Evolutionary conservation across 129 eudicot genomes (phyloP), one percentile per base, ranked within the genome.

Genomic region (Heracleum sosnowskyi): DNA sequence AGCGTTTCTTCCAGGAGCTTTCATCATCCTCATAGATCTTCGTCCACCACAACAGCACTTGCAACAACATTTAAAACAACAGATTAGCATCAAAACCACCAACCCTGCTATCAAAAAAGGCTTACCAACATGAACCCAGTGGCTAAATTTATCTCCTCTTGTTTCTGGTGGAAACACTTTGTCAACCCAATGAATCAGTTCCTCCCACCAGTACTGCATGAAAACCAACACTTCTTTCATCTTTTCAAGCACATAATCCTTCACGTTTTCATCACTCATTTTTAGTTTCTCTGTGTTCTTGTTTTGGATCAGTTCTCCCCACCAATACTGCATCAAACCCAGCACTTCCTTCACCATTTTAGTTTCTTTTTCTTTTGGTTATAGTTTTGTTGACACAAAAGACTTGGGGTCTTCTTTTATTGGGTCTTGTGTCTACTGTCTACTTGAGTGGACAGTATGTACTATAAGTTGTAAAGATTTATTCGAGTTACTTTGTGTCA

Each of bases 111-210:
- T 78, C 31, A 86, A 78, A 45, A 81, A 91, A 2, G 93, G 93
- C 13, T 46, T 57, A 51, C 81, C 86, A 4, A 80, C 84, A 0
- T 69, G 53, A 71, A 82, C 0, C 86, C 87, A 86, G 75, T 81
- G 77, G 64, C 55, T 68, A 73, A 88, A 64, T 28, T 81, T 84
- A 8, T 83, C 89, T 64, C 60, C 83, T 53, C 92, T 83, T 20
- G 85, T 78, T 4, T 83, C 96, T 31, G 88, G 88, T 11, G 96
- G 96, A 69, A 88, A 84, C 24, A 86, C 79, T 20, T 80, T 47
- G 82, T 91, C 87, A 22, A 82, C 46, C 86, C 86, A 76, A 5
- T 57, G 81, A 17, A 76, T 2, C 16, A 78, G 47, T 5, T 46
- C 35, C 1, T 73, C 83, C 64, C 81, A 49, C 28, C 79, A 71